A percentile compares a stretch with the other conserved stretches of the same genome.
phyloP scores from a whole-genome alignment of 108 stramenopile genomes.

The Nannochloropsis gaditana region DNA sequence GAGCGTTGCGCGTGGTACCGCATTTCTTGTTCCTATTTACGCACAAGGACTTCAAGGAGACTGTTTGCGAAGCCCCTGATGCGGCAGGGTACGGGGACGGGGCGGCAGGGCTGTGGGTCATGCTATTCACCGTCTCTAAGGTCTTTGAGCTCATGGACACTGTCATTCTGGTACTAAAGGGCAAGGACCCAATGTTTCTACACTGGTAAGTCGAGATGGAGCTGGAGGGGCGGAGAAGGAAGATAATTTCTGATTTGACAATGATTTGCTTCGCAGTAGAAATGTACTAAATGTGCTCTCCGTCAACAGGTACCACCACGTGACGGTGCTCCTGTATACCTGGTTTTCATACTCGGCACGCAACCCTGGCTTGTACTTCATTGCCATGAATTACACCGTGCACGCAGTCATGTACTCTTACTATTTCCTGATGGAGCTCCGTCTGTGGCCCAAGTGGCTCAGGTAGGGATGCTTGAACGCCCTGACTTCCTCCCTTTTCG shows the following conservation, averaged over 20 bases:
- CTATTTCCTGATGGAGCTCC: slow-evolving; percentile 68
- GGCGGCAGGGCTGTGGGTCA: neutral
- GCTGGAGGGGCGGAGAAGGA: neutral
- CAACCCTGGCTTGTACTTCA: slow-evolving; percentile 57
- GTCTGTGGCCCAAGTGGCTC: slow-evolving; percentile 25
- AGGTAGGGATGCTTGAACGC: neutral
- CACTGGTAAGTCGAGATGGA: neutral
- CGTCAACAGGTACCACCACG: slow-evolving; percentile 56
- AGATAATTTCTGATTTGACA: neutral
- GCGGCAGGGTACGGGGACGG: neutral
- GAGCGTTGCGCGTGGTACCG: neutral
- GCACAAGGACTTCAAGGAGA: neutral
- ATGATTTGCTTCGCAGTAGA: neutral
- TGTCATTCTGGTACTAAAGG: slow-evolving; percentile 12
- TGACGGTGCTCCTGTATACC: slow-evolving; percentile 62
- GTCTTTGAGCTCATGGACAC: slow-evolving; percentile 13
- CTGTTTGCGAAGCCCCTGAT: neutral
- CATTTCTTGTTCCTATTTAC: slow-evolving; percentile 15
- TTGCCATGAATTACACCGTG: slow-evolving; percentile 94
- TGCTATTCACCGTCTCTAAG: neutral
- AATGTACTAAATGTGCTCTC: neutral
- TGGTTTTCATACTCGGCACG: slow-evolving; percentile 58
- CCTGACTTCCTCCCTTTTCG: neutral
- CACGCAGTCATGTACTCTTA: slow-evolving; percentile 99
- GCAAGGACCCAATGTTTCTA: neutral